Evolutionary conservation across 805 yeast species (phyloP).

Genomic region (Myxozyma monticola): DNA sequence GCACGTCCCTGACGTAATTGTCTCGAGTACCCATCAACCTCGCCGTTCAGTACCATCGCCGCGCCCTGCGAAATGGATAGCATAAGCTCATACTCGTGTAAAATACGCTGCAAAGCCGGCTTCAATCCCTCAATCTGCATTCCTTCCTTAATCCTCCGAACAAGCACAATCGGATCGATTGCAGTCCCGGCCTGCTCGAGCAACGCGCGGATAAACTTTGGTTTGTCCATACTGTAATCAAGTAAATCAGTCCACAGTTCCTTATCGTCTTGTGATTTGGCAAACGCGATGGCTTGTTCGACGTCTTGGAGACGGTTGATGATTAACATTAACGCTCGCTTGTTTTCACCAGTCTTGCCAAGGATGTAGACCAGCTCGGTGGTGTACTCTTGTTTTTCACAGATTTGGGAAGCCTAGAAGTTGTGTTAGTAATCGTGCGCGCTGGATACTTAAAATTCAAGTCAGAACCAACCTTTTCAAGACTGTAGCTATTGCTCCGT

Average conservation of each 20-base stretch:
- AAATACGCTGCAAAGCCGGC: constrained; percentile 58
- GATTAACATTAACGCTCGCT: constrained; percentile 72
- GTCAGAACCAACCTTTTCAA: constrained; percentile 43
- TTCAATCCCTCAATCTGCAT: constrained; percentile 67
- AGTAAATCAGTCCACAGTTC: constrained; percentile 82
- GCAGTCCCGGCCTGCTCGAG: constrained; percentile 60
- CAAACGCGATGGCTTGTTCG: constrained; percentile 75
- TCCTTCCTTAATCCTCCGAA: constrained; percentile 61
- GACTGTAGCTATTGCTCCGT: constrained; percentile 55
- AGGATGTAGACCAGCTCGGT: constrained; percentile 79
- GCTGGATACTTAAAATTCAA: neutral
- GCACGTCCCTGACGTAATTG: constrained; percentile 15
- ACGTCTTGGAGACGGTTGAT: constrained; percentile 79
- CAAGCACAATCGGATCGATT: constrained; percentile 67
- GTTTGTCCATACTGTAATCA: constrained; percentile 66
- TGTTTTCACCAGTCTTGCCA: constrained; percentile 79
- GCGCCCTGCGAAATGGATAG: constrained; percentile 29
- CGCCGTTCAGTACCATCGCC: constrained; percentile 5
- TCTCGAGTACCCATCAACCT: neutral
- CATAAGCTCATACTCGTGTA: constrained; percentile 58
- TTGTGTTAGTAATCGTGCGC: neutral
- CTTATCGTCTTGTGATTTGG: constrained; percentile 60
- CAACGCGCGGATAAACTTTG: constrained; percentile 73
- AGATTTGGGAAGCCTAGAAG: constrained; percentile 58
- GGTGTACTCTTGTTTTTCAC: constrained; percentile 53